A percentile compares a stretch with the other conserved stretches of the same genome.
These are phyloP conservation scores for Agaricus bisporus DNA, from an alignment of 768 basidiomycete species.

Conservation along the genomic window DNA sequence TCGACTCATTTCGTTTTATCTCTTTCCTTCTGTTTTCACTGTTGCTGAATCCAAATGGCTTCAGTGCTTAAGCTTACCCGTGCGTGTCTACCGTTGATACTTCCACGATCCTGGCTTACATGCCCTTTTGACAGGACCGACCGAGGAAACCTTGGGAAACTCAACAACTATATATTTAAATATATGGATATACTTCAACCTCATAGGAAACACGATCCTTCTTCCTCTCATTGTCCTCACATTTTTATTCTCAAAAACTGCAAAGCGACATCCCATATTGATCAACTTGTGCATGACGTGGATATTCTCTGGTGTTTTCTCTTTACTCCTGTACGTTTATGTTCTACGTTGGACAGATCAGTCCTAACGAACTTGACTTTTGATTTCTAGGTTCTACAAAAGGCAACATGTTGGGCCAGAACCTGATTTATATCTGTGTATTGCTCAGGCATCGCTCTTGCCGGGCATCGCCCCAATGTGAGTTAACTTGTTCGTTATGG, in stretches of 20 bases:
- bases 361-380: too few species aligned
- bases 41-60: not conserved
- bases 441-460: conserved; percentile 36
- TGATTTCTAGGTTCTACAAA: conserved; percentile 29
- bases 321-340: conserved; percentile 30
- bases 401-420: conserved; percentile 27
- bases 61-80: not conserved
- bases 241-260: conserved; percentile 33
- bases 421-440: conserved; percentile 32
- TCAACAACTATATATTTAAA: conserved; percentile 23
- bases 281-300: conserved; percentile 42
- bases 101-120: not conserved
- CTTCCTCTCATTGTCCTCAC: conserved; percentile 38
- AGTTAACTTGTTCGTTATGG: conserved; percentile 2
- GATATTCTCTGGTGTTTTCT: conserved; percentile 39
- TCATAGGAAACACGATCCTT: conserved; percentile 39
- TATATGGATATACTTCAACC: conserved; percentile 38
- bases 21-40: not conserved
- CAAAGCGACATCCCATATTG: conserved; percentile 34
- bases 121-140: not conserved
- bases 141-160: not conserved
- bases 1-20: not conserved
- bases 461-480: conserved; percentile 35
- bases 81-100: not conserved
- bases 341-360: not conserved